phyloP scores from a whole-genome alignment of 495 filamentous ascomycete species.

The Neurospora sp. region DNA sequence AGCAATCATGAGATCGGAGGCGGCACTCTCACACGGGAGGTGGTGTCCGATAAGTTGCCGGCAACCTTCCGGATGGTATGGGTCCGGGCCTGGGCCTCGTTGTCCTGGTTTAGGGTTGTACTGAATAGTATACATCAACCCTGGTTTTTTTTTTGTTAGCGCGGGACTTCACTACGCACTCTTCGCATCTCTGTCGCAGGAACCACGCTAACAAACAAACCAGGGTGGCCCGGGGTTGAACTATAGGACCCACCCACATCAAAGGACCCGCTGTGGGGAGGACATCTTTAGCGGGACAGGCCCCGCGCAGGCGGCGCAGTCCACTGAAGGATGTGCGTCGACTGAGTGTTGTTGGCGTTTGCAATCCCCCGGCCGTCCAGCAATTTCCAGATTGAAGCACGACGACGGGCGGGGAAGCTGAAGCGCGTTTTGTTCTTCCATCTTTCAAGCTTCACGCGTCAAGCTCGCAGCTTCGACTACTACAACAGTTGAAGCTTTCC shows the following conservation, averaged over 20 bases:
- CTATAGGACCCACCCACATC: neutral
- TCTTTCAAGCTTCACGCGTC: neutral
- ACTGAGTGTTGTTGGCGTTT: neutral
- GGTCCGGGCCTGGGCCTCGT: neutral
- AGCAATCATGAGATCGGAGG: neutral
- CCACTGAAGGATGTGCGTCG: neutral
- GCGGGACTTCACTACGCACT: too few species aligned
- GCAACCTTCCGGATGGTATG: neutral
- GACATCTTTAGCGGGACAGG: neutral
- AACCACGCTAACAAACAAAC: too few species aligned
- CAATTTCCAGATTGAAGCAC: too few species aligned
- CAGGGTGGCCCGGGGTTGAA: too few species aligned
- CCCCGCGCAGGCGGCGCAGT: neutral
- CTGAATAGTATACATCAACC: too few species aligned
- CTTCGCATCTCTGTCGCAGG: too few species aligned
- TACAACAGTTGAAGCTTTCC: neutral
- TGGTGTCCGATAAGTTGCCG: neutral
- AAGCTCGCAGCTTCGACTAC: neutral
- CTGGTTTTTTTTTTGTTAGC: too few species aligned
- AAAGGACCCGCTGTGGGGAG: neutral
- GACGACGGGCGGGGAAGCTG: too few species aligned
- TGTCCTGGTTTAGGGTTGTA: neutral
- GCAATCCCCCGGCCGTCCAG: neutral
- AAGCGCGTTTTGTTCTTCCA: neutral
- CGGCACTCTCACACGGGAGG: neutral